phyloP scores from a whole-genome alignment of 1,139 yeast species.

The Meyerozyma sp. region DNA sequence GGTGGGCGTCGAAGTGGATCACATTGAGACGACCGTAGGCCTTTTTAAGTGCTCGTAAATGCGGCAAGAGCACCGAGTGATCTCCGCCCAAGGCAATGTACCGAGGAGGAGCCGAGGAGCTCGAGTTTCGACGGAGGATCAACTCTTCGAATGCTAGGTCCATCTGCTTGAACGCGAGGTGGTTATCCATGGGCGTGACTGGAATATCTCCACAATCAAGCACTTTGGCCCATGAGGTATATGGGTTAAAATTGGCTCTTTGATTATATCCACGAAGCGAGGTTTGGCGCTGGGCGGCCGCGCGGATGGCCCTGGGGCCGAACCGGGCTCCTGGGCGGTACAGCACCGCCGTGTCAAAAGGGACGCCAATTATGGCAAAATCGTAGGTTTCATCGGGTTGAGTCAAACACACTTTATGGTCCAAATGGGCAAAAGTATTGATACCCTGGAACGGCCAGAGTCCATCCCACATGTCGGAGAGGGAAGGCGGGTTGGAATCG shows the following conservation, averaged over 20 bases:
- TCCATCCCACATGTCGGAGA: conserved; percentile 56
- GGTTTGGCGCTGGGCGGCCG: conserved; percentile 70
- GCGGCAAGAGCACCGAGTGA: conserved; percentile 69
- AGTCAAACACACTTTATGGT: conserved; percentile 51
- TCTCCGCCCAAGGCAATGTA: conserved; percentile 74
- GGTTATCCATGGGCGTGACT: conserved; percentile 71
- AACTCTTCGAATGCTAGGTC: conserved; percentile 60
- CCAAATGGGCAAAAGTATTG: conserved; percentile 69
- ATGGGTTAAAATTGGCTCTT: conserved; percentile 62
- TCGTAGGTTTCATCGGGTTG: conserved; percentile 47
- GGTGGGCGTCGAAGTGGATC: conserved; percentile 74
- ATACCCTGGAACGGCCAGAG: conserved; percentile 69
- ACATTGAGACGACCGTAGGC: conserved; percentile 62
- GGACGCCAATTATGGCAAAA: conserved; percentile 68
- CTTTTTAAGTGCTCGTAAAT: conserved; percentile 54
- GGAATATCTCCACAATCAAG: conserved; percentile 83
- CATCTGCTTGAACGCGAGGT: conserved; percentile 68
- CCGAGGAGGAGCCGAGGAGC: conserved; percentile 41
- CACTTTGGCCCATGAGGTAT: conserved; percentile 59
- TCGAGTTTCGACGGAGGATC: conserved; percentile 25
- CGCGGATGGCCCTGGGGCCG: conserved; percentile 72
- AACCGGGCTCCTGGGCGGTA: conserved; percentile 76
- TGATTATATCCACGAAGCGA: conserved; percentile 63
- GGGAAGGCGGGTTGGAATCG: conserved; percentile 17
- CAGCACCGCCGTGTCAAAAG: conserved; percentile 73